A percentile compares a stretch with the other conserved stretches of the same genome.
Evolutionary conservation across 345 rosid genomes (phyloP).

Genomic region (Angophora floribunda): DNA sequence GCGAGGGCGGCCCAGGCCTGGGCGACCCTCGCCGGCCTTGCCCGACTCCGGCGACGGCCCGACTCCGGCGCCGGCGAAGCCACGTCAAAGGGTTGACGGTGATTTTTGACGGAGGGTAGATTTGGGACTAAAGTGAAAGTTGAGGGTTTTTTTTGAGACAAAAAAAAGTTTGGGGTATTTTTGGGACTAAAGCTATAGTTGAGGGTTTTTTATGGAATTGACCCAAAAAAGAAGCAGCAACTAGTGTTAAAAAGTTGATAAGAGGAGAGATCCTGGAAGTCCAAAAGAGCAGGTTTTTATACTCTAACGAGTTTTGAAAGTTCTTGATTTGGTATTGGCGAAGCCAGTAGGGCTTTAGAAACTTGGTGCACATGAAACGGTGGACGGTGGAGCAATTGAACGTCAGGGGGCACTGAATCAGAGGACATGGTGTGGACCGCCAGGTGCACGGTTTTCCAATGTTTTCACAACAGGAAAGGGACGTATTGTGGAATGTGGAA

Average conservation of each 20-base stretch:
- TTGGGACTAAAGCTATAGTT: too few species aligned
- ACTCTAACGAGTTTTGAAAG: neutral
- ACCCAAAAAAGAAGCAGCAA: neutral
- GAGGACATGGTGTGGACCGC: neutral
- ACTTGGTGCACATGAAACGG: neutral
- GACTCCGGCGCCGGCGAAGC: too few species aligned
- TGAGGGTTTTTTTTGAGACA: too few species aligned
- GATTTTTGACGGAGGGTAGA: too few species aligned
- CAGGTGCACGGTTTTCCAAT: neutral
- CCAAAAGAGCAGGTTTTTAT: neutral
- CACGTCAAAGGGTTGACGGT: too few species aligned
- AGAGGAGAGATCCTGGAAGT: neutral
- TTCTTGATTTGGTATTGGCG: neutral
- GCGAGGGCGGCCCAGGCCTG: too few species aligned
- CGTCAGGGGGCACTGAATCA: neutral
- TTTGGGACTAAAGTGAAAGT: too few species aligned
- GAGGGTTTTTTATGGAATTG: too few species aligned
- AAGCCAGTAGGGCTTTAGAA: neutral
- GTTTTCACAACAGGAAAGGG: neutral
- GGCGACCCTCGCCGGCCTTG: too few species aligned
- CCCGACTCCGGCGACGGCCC: too few species aligned
- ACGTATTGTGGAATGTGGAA: neutral
- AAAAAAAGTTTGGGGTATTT: too few species aligned
- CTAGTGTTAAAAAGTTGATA: neutral
- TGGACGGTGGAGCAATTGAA: neutral